Conservation (phyloP, 768 basidiomycete genomes). For the Leucosporidium yakuticum region DNA sequence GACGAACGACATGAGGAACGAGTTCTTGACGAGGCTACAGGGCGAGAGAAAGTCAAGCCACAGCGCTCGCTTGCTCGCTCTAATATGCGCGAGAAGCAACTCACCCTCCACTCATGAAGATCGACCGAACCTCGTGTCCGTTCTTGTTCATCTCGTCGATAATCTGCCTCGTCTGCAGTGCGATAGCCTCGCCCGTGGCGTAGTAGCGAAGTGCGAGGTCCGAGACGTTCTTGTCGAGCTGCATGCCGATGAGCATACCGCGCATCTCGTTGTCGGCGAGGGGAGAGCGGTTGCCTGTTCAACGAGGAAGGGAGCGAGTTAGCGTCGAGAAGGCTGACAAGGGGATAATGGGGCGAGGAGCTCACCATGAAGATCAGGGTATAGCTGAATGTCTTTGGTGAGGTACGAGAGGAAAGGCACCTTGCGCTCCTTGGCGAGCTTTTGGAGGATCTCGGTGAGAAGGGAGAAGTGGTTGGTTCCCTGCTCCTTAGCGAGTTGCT, state of each 20-base stretch:
- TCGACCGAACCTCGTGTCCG: slow-evolving; percentile 71
- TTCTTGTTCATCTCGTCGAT: slow-evolving; percentile 79
- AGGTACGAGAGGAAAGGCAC: slow-evolving; percentile 63
- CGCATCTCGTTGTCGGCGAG: slow-evolving; percentile 93
- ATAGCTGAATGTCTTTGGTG: slow-evolving; percentile 79
- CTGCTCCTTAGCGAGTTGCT: slow-evolving; percentile 56
- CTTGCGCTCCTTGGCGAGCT: slow-evolving; percentile 34
- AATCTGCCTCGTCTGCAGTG: slow-evolving; percentile 52
- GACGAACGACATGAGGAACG: slow-evolving; percentile 62
- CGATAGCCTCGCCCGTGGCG: slow-evolving; percentile 83
- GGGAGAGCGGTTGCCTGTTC: slow-evolving; percentile 84
- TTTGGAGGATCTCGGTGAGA: slow-evolving; percentile 64
- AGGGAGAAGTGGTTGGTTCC: slow-evolving; percentile 49
- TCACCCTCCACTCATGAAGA: slow-evolving; percentile 67
- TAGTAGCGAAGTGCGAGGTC: slow-evolving; percentile 89
- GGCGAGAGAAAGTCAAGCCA: slow-evolving; percentile 3
- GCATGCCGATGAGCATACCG: slow-evolving; percentile 80
- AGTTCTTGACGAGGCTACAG: slow-evolving; percentile 80
- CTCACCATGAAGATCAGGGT: slow-evolving; percentile 87
- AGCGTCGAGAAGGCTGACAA: slow-evolving; percentile 2
- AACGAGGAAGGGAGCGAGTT: background rate
- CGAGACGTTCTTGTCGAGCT: slow-evolving; percentile 64
- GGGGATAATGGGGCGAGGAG: background rate
- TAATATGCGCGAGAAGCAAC: background rate
- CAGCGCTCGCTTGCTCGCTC: background rate